Percentiles rank a stretch among this genome's conserved stretches.
Evolutionary conservation across 257 asterid genomes (phyloP).

Genomic region (Capsicum baccatum): DNA sequence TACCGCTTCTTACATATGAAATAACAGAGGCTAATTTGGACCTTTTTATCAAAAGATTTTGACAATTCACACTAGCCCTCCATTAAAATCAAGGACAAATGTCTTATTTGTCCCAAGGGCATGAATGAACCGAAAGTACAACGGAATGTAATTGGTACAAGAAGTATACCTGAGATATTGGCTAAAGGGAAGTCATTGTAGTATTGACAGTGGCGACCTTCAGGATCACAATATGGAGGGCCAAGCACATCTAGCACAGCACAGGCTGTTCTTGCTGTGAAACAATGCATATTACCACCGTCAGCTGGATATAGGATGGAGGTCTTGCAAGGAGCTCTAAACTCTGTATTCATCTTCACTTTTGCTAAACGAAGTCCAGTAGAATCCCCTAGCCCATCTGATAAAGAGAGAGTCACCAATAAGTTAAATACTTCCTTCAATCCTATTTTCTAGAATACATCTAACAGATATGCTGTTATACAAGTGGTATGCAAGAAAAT

Average conservation of each 20-base stretch:
- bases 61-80: neutral
- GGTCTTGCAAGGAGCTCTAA: conserved; percentile 67
- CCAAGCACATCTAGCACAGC: conserved; percentile 93
- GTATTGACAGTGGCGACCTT: conserved; percentile 91
- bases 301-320: conserved; percentile 75
- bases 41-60: neutral
- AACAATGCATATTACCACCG: conserved; percentile 89
- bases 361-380: conserved; percentile 60
- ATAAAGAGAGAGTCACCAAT: neutral
- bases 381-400: conserved; percentile 30
- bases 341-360: conserved; percentile 64
- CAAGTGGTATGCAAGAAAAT: neutral
- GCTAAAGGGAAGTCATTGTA: conserved; percentile 61
- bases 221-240: conserved; percentile 83
- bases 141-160: neutral
- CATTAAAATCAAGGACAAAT: neutral
- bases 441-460: neutral
- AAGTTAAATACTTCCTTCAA: neutral
- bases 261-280: conserved; percentile 80
- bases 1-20: neutral
- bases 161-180: conserved; percentile 41
- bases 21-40: neutral
- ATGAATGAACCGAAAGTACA: no score
- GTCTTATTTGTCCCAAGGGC: no score
- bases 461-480: neutral